Evolutionary conservation across 331 rosid species (phyloP).

Genomic region (Erythrophleum ivorense): DNA sequence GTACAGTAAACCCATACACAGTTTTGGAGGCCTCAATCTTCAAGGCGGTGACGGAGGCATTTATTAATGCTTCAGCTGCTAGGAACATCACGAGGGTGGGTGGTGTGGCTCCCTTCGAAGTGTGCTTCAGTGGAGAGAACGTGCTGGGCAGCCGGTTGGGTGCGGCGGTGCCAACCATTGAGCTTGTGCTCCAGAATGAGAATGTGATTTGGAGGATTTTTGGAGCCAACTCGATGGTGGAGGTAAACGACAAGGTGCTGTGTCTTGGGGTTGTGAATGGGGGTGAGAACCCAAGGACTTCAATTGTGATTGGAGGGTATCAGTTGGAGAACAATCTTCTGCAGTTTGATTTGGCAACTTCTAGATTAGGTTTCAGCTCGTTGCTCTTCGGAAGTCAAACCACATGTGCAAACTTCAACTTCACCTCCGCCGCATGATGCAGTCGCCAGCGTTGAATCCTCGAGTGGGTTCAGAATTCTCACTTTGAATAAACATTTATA

Average conservation of each 20-base stretch:
- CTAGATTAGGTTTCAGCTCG: constrained; percentile 70
- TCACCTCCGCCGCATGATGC: constrained; percentile 44
- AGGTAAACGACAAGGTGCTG: constrained; percentile 40
- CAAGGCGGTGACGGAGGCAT: constrained; percentile 49
- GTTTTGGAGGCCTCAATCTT: constrained; percentile 63
- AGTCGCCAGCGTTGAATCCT: too few relatives aligned
- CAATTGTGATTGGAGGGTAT: constrained; percentile 71
- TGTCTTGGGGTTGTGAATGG: constrained; percentile 74
- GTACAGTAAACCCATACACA: constrained; percentile 74
- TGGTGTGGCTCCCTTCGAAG: constrained; percentile 54
- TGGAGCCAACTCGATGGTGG: constrained; percentile 69
- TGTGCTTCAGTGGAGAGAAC: constrained; percentile 50
- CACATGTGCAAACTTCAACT: constrained; percentile 66
- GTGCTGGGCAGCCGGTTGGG: constrained; percentile 52
- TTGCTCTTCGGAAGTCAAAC: constrained; percentile 53
- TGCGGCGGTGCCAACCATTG: constrained; percentile 58
- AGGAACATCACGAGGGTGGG: constrained; percentile 42
- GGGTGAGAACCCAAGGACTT: constrained; percentile 46
- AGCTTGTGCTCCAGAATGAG: constrained; percentile 53
- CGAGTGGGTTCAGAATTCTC: background rate
- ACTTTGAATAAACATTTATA: background rate
- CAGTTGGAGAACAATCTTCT: constrained; percentile 68
- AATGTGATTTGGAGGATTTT: constrained; percentile 51
- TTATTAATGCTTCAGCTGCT: constrained; percentile 38
- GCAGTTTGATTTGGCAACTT: constrained; percentile 66